Conservation (phyloP, 495 filamentous ascomycete genomes). For the Thermothielavioides terrestris region DNA sequence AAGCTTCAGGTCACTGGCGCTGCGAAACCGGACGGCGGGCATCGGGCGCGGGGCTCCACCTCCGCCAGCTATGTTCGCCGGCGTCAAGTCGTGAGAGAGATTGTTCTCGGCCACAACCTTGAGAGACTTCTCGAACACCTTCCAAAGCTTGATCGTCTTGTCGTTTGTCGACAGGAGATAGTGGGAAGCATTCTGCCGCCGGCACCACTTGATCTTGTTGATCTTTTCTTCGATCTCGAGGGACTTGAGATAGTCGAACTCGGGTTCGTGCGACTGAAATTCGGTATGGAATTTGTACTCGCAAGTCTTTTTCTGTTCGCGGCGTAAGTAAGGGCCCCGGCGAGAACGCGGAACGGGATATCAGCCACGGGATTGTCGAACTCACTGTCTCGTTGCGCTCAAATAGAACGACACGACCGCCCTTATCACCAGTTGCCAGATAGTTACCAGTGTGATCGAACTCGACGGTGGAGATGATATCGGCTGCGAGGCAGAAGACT, state of each 20-base stretch:
- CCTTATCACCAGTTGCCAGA: conserved; percentile 95
- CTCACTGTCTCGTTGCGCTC: conserved; percentile 95
- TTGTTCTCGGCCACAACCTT: conserved; percentile 99
- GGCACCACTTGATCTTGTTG: conserved; percentile 99
- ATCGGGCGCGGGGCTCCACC: conserved; percentile 61
- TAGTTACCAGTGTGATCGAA: conserved; percentile 99
- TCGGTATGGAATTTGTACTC: conserved; percentile 99
- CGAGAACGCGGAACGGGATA: background rate
- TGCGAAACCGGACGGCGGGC: conserved; percentile 66
- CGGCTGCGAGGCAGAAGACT: conserved; percentile 55
- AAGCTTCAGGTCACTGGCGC: conserved; percentile 75
- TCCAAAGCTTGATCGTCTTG: conserved; percentile 99
- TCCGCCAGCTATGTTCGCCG: conserved; percentile 62
- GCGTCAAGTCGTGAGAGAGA: conserved; percentile 86
- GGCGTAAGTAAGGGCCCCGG: conserved; percentile 1
- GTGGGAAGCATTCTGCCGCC: conserved; percentile 94
- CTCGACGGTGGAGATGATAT: conserved; percentile 99
- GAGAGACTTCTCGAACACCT: conserved; percentile 97
- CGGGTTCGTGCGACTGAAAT: conserved; percentile 98
- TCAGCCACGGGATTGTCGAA: conserved; percentile 9
- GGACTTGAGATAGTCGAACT: conserved; percentile 98
- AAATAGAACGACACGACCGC: conserved; percentile 90
- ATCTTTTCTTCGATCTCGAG: conserved; percentile 99
- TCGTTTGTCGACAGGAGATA: conserved; percentile 98
- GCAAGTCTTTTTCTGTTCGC: conserved; percentile 92